phyloP scores from a whole-genome alignment of 1,284 basidiomycete species.

The Testicularia cyperi region DNA sequence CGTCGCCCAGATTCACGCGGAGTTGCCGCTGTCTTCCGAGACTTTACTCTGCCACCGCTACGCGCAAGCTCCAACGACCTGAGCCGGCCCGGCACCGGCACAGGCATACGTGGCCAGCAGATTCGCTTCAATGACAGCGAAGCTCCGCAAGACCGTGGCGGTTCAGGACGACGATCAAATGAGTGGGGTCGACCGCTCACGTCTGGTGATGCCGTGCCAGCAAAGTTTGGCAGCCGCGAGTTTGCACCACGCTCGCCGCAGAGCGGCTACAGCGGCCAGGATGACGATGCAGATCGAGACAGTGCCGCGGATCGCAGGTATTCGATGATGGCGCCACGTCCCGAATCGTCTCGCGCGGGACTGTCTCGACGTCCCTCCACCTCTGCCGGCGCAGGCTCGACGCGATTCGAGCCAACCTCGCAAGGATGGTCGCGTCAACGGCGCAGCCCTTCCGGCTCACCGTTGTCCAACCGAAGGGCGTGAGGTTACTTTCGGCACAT shows the following conservation, averaged over 20 bases:
- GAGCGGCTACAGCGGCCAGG: constrained; percentile 10
- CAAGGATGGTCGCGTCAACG: too few species aligned
- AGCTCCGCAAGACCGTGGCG: too few species aligned
- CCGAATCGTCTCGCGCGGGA: constrained; percentile 9
- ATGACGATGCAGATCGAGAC: constrained; percentile 22
- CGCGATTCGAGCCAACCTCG: constrained; percentile 26
- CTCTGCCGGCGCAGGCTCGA: constrained; percentile 28
- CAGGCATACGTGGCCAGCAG: background rate
- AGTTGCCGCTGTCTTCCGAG: constrained; percentile 10
- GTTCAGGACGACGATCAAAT: background rate
- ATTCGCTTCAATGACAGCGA: too few species aligned
- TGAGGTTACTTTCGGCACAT: too few species aligned
- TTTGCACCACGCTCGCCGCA: constrained; percentile 9
- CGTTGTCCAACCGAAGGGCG: too few species aligned
- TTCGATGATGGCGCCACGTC: constrained; percentile 6
- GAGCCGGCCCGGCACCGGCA: constrained; percentile 16
- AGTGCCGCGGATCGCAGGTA: constrained; percentile 16
- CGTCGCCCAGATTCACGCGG: too few species aligned
- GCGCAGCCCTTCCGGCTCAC: too few species aligned
- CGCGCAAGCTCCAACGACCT: constrained; percentile 8
- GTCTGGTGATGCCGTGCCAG: constrained; percentile 18
- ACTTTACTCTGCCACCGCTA: constrained; percentile 22
- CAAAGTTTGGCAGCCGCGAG: constrained; percentile 11
- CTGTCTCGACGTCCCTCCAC: constrained; percentile 28
- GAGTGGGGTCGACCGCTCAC: constrained; percentile 34